Conservation (phyloP, 2,329 filamentous ascomycete species). For the Ceratocystis cubensis region DNA sequence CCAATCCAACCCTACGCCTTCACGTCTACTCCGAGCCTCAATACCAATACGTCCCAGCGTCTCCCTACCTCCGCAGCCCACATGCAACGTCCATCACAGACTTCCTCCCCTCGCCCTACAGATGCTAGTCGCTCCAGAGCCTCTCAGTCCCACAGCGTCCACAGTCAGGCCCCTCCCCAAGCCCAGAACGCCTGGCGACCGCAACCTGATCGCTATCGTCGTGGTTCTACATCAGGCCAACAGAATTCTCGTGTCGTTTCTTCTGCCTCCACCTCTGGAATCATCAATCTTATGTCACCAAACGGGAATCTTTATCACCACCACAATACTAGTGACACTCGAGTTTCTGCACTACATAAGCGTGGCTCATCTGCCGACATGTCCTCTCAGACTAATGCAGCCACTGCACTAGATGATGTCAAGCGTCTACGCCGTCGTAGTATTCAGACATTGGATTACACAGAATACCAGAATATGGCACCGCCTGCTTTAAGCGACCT, state of each 20-base stretch:
- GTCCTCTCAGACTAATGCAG: not conserved
- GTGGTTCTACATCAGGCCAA: constrained; percentile 42
- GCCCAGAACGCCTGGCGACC: constrained; percentile 43
- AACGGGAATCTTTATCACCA: constrained; percentile 24
- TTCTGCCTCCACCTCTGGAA: constrained; percentile 22
- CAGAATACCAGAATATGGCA: constrained; percentile 30
- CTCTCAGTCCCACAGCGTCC: constrained; percentile 22
- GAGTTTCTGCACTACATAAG: constrained; percentile 21
- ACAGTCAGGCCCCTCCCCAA: constrained; percentile 28
- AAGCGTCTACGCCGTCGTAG: constrained; percentile 73
- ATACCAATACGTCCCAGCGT: constrained; percentile 39
- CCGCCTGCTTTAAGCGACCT: constrained; percentile 17
- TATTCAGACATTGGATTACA: constrained; percentile 52
- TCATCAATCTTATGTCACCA: constrained; percentile 24
- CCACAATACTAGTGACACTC: constrained; percentile 24
- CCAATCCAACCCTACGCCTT: constrained; percentile 69
- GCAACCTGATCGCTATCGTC: constrained; percentile 70
- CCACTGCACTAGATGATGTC: constrained; percentile 34
- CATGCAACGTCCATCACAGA: constrained; percentile 26
- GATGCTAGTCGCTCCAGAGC: constrained; percentile 22
- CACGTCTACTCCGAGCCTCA: constrained; percentile 54
- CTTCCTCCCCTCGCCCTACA: constrained; percentile 25
- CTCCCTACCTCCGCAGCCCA: constrained; percentile 34
- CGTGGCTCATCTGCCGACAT: constrained; percentile 13
- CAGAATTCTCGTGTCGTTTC: constrained; percentile 32